Evolutionary conservation across 345 rosid genomes (phyloP).

Genomic region (Sisymbrium altissimum): DNA sequence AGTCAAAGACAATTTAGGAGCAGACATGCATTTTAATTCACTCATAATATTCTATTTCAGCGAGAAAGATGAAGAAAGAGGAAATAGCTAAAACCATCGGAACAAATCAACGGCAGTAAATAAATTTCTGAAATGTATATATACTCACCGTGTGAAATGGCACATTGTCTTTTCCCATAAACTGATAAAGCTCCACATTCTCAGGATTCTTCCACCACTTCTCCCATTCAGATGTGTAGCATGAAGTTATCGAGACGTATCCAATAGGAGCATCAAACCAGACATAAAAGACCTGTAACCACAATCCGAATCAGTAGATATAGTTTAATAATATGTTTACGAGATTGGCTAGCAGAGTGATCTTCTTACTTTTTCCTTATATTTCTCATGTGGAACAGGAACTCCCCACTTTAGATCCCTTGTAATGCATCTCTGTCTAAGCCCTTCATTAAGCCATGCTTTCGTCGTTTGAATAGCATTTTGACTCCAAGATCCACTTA

Average conservation of each 20-base stretch:
- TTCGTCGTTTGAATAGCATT: constrained; percentile 89
- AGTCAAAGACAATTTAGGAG: no score
- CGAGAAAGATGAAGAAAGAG: no score
- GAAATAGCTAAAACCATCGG: no score
- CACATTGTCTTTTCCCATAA: constrained; percentile 98
- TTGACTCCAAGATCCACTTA: constrained; percentile 93
- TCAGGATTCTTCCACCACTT: constrained; percentile 99
- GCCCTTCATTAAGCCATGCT: constrained; percentile 94
- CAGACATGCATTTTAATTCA: no score
- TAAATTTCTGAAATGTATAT: constrained; percentile 8
- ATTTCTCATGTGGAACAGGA: constrained; percentile 89
- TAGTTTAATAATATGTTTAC: background rate
- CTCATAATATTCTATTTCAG: no score
- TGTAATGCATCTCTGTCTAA: constrained; percentile 82
- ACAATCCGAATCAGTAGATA: constrained; percentile 9
- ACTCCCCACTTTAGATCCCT: constrained; percentile 99
- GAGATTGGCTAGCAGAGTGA: background rate
- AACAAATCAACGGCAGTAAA: no score
- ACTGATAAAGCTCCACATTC: constrained; percentile 93
- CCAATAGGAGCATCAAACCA: constrained; percentile 99
- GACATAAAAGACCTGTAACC: constrained; percentile 83
- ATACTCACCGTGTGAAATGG: constrained; percentile 96
- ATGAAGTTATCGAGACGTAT: constrained; percentile 84
- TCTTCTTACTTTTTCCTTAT: constrained; percentile 60
- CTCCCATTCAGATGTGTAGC: constrained; percentile 97